Evolutionary conservation across 2,329 filamentous ascomycete species (phyloP).

Genomic region (Pleurostoma richardsiae): DNA sequence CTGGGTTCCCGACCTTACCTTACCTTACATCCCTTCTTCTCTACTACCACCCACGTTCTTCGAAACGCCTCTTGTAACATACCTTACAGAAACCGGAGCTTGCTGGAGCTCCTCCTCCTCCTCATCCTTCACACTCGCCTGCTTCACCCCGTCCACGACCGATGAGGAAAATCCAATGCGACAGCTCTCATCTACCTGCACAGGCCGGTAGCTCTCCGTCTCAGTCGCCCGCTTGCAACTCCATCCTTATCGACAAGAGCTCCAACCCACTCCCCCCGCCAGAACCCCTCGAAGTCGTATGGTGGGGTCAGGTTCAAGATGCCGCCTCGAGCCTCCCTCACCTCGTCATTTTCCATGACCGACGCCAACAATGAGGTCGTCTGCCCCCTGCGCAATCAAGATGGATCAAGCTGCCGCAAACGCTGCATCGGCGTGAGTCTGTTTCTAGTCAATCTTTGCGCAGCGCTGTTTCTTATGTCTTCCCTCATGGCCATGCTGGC

Average conservation of each 20-base stretch:
- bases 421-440: constrained; percentile 88
- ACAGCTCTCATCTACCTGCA: constrained; percentile 14
- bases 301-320: constrained; percentile 59
- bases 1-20: constrained; percentile 2
- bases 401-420: constrained; percentile 95
- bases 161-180: constrained; percentile 11
- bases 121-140: too few relatives aligned
- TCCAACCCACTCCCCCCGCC: constrained; percentile 10
- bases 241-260: constrained; percentile 18
- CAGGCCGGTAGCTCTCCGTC: neutral
- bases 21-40: constrained; percentile 9
- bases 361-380: constrained; percentile 95
- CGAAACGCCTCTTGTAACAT: constrained; percentile 41
- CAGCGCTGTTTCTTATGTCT: constrained; percentile 5
- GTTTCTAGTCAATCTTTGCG: neutral
- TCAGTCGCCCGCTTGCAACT: constrained; percentile 4
- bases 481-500: constrained; percentile 2
- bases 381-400: constrained; percentile 91
- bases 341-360: constrained; percentile 85
- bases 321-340: constrained; percentile 84
- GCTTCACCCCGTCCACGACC: too few relatives aligned
- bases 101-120: constrained; percentile 24
- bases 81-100: constrained; percentile 17
- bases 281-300: constrained; percentile 28
- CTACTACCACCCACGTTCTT: constrained; percentile 22